phyloP scores from a whole-genome alignment of 75 land plant species.

The Selaginella tamariscina region DNA sequence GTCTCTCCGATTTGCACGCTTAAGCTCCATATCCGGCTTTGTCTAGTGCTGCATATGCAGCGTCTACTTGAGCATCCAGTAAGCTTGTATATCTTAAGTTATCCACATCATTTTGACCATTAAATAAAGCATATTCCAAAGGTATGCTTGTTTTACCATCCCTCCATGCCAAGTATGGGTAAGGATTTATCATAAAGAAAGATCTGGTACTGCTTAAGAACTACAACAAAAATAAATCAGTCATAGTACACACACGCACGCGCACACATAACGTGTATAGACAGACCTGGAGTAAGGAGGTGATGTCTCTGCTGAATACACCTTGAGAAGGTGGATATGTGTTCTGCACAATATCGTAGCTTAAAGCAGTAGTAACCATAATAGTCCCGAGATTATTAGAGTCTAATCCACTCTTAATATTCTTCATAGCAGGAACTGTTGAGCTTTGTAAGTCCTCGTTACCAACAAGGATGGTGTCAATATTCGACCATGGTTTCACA shows the following conservation, averaged over 20 bases:
- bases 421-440: background rate
- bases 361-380: background rate
- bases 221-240: background rate
- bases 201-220: background rate
- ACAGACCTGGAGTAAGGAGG: background rate
- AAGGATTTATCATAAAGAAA: background rate
- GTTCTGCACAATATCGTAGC: too few species aligned
- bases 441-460: background rate
- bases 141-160: background rate
- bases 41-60: conserved; percentile 6
- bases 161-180: background rate
- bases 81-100: too few species aligned
- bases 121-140: background rate
- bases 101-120: background rate
- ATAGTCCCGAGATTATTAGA: background rate
- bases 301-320: background rate
- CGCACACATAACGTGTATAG: too few species aligned
- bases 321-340: background rate
- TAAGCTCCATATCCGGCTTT: background rate
- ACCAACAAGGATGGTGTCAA: background rate
- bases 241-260: too few species aligned
- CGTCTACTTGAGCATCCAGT: background rate
- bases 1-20: background rate
- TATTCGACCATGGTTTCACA: background rate
- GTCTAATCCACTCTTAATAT: background rate